A percentile compares a stretch with the other conserved stretches of the same genome.
Conservation (phyloP, 371 early-diverging fungal genomes). For the Mortierella sp. region DNA sequence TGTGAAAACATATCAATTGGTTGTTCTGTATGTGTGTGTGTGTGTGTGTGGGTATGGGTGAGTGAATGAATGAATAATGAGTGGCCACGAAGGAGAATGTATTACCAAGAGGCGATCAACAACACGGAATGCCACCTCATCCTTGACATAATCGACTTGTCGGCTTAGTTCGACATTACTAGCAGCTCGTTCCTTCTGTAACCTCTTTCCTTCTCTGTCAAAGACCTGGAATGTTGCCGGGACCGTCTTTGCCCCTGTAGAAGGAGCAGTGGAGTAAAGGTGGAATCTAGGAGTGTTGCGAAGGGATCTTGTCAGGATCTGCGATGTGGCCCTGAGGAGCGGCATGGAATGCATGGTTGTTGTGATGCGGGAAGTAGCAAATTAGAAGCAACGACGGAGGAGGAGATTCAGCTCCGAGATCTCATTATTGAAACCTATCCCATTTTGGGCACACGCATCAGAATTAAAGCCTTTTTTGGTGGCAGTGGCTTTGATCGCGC, state of each 20-base stretch:
- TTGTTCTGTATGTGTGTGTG: too few species aligned
- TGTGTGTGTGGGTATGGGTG: background rate
- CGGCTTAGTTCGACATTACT: conserved; percentile 69
- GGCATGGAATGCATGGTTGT: background rate
- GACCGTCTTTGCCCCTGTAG: conserved; percentile 30
- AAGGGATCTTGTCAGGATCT: background rate
- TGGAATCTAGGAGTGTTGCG: conserved; percentile 8
- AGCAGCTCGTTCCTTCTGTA: conserved; percentile 88
- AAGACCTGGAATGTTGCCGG: conserved; percentile 76
- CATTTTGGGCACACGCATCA: background rate
- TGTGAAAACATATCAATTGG: too few species aligned
- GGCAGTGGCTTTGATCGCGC: conserved; percentile 4
- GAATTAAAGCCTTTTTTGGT: background rate
- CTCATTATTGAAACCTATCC: background rate
- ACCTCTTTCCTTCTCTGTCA: conserved; percentile 77
- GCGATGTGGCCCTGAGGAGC: conserved; percentile 18
- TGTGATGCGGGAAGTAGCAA: background rate
- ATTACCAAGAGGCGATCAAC: conserved; percentile 89
- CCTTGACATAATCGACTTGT: conserved; percentile 91
- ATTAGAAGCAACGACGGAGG: background rate
- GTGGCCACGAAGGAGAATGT: background rate
- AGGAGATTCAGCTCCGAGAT: conserved; percentile 9
- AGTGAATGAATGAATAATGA: too few species aligned
- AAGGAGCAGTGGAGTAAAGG: conserved; percentile 32
- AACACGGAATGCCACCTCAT: conserved; percentile 90